These are phyloP conservation scores for Scedosporium dehoogii DNA, from an alignment of 2,329 filamentous ascomycete species.

Conservation along the genomic window DNA sequence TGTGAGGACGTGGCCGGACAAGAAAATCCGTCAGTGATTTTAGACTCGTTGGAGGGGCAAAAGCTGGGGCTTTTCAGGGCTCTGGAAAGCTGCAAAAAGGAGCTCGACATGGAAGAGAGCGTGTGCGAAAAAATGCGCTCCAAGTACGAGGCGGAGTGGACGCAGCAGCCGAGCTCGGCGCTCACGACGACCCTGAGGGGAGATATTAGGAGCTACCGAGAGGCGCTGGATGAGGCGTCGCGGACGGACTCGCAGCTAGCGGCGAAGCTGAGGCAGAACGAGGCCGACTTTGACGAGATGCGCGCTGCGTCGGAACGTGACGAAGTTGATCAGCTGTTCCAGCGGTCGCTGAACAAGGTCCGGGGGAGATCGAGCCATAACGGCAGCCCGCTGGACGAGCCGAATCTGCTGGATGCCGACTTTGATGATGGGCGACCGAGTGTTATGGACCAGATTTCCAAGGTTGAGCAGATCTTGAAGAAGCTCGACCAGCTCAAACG, in stretches of 20 bases:
- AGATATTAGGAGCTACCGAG: conserved; percentile 79
- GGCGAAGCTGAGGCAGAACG: conserved; percentile 74
- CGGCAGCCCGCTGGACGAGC: conserved; percentile 54
- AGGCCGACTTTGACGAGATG: conserved; percentile 92
- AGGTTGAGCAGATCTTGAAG: conserved; percentile 82
- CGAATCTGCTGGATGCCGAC: conserved; percentile 82
- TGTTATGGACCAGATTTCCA: conserved; percentile 79
- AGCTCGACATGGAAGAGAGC: conserved; percentile 92
- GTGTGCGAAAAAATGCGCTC: conserved; percentile 99
- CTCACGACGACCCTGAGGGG: conserved; percentile 79
- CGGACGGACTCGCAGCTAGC: conserved; percentile 79
- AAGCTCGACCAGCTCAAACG: conserved; percentile 88
- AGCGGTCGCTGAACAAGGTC: conserved; percentile 72
- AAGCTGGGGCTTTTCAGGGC: conserved; percentile 64
- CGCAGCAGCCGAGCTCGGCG: conserved; percentile 85
- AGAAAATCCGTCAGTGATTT: conserved; percentile 65
- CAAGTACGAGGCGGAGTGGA: conserved; percentile 94
- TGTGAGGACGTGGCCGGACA: conserved; percentile 86
- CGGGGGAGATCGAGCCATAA: conserved; percentile 54
- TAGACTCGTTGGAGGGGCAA: conserved; percentile 68
- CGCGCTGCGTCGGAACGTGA: conserved; percentile 75
- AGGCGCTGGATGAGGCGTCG: conserved; percentile 80
- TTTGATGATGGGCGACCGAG: conserved; percentile 72
- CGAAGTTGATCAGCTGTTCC: conserved; percentile 81
- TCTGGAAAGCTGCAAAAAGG: conserved; percentile 73